A percentile compares a stretch with the other conserved stretches of the same genome.
Conservation (phyloP, 23 red algal species). For the Gracilaria caudata region DNA sequence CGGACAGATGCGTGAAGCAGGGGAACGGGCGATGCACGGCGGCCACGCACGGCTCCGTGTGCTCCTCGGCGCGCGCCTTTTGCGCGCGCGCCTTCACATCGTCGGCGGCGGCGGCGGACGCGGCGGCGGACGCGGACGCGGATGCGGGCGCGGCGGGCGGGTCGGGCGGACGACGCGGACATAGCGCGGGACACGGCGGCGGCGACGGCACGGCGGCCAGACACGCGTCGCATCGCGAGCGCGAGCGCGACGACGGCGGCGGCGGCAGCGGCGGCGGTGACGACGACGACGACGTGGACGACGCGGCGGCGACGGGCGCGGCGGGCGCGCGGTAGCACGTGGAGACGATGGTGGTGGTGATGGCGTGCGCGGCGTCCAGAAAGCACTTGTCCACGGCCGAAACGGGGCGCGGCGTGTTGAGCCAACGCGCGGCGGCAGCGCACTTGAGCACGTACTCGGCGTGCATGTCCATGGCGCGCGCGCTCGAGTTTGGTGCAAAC, state of each 20-base stretch:
- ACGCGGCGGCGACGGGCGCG: not conserved
- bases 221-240: not conserved
- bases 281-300: not conserved
- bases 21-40: conserved; percentile 21
- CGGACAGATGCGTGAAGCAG: conserved; percentile 26
- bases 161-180: not conserved
- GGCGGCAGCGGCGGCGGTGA: not conserved
- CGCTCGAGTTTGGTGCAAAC: too few species aligned
- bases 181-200: not conserved
- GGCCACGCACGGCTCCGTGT: conserved; percentile 4
- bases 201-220: not conserved
- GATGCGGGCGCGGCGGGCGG: not conserved
- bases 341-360: conserved; percentile 43
- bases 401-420: conserved; percentile 53
- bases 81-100: not conserved
- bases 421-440: conserved; percentile 35
- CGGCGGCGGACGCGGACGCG: not conserved
- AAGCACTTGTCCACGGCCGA: conserved; percentile 31
- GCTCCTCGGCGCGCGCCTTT: not conserved
- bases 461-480: conserved; percentile 55
- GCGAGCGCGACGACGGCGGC: not conserved
- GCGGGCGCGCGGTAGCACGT: conserved; percentile 19
- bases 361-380: conserved; percentile 47
- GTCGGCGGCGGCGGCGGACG: conserved; percentile 1
- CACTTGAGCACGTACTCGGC: conserved; percentile 54